Base-by-base conservation (phyloP, 139 green algal species). In the Mychonastes homosphaera region DNA sequence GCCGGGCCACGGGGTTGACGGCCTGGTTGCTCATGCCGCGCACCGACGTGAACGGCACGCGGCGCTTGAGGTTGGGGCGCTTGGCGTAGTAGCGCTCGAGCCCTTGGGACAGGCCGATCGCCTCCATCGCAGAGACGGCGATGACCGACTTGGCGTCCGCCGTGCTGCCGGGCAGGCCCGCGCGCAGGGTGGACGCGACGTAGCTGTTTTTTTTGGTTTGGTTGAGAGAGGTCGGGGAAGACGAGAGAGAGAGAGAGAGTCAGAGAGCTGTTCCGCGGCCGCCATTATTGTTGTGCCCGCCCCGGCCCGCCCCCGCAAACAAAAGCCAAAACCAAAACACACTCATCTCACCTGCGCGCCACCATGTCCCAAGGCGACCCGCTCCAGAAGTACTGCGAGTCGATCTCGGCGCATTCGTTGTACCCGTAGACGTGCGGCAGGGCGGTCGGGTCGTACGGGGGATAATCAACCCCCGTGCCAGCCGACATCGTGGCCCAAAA, bases 121-220 rank as follows among this genome's bases (percentile, higher is more conserved):
- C 74, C 51, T 81, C 74, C 74, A 81, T 81, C 13, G 74, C 74
- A 23, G 67, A 70, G 12, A 79, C 70, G 0, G 75, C 70, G 21
- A 82, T 57, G 28, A 82, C 64, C 29, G 72, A 62, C 8, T 6
- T 23, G 16, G 60, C 50, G 23, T 15, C 47, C 36, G 40, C 60
- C 7, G 1, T 32, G 16, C 13, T 39, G 5, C 10, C 27, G 2
- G 10, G 21, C 1, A 75, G 43, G 2, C 62, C 77, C 1, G 45
- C 39, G 24, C 70, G 69, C 13, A 84, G 62, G 15, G 69, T 67
- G 28, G 74, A 21, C 6, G 77, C 68, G 0, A 68, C 69, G 44
- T 84, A 84, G 46, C 16, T n/a, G n/a, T n/a, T n/a, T n/a, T n/a
- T n/a, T n/a, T n/a, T n/a, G n/a, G n/a, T n/a, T n/a, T n/a, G n/a